Base-by-base conservation (phyloP, 371 early-diverging fungal genomes). In the Parasitella parasitica region DNA sequence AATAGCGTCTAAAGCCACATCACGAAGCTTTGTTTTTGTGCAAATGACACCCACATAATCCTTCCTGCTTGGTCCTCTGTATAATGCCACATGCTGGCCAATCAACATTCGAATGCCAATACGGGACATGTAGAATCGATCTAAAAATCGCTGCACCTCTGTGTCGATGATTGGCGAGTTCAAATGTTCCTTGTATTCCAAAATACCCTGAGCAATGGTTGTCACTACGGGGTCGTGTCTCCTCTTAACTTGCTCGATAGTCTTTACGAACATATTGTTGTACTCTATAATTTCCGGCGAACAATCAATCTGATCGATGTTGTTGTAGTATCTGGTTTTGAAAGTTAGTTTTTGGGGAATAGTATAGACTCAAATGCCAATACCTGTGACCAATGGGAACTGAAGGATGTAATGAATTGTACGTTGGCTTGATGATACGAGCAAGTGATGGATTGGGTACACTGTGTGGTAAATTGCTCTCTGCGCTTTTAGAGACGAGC, bases 91-190 rank as follows among this genome's bases (percentile, higher is more conserved):
- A 67, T 92, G 92, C 66, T 93, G 94, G 30, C 92, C 88, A 61
- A 96, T 93, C 39, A 97, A 81, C 94, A 97, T 94, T 61, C 98
- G 91, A 64, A 98, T 97, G 15, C 98, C 98, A 63, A 98, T 98
- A 41, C 98, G 91, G 26, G 95, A 95, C 89, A 97, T 89, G 80
- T 96, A 97, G 77, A 98, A 98, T n/a, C 96, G 88, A 77, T 97
- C 97, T 63, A 98, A 77, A 70, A 98, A 98, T 26, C 85, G 81
- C 75, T 98, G 97, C 8, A 96, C 84, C 48, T 90, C 93, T 35
- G 86, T 86, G 68, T 95, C 94, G 30, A 94, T 87, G 16, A 73
- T 41, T 8, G 76, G 66, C 3, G 80, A 81, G 49, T 74, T 83
- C 61, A 69, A 86, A 67, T 75, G 71, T 50, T 91, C 86, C 75